Base-by-base conservation (phyloP, 352 stramenopile genomes). In the Phytophthora colocasiae region DNA sequence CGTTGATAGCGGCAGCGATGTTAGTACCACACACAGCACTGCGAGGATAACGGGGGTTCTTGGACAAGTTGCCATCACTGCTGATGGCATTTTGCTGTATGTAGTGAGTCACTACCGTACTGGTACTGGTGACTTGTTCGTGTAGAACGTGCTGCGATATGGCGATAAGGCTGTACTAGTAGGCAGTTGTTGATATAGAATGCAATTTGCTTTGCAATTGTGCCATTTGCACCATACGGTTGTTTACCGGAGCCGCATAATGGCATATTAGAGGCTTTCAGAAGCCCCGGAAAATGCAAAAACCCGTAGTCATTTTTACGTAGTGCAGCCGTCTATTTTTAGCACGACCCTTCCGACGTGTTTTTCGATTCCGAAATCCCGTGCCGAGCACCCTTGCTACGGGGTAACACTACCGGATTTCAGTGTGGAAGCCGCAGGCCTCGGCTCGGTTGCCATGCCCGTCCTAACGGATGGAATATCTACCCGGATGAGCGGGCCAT, bases 171-270 rank as follows among this genome's bases (percentile, higher is more conserved):
- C 38, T 43, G 38, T n/a, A n/a, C n/a, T n/a, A n/a, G n/a, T 29
- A 53, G 38, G 31, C 46, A 22, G 22, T 22, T 53, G 46, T 41
- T 53, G 46, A 9, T 14, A 55, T 29, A 31, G 48, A 44, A 55
- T 14, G 10, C 43, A 22, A 26, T 32, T 9, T 49, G 43, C 43
- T 31, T 34, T 47, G n/a, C 12, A 36, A 22, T 27, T 24, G 41
- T 47, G 41, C 17, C 7, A 8, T 14, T n/a, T 47, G 41, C n/a
- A 29, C 9, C 19, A 14, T 15, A 47, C 5, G 41, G 11, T 47
- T 47, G 19, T 43, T 43, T 43, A 43, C 38, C 14, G 5, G 14
- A 43, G 14, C n/a, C 17, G n/a, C 40, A 46, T 12, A 17, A 46
- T 22, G 40, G 40, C 31, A 36, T 46, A 8, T 19, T 19, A 19